phyloP scores from a whole-genome alignment of 805 yeast genomes.

The Teunomyces kruisii region DNA sequence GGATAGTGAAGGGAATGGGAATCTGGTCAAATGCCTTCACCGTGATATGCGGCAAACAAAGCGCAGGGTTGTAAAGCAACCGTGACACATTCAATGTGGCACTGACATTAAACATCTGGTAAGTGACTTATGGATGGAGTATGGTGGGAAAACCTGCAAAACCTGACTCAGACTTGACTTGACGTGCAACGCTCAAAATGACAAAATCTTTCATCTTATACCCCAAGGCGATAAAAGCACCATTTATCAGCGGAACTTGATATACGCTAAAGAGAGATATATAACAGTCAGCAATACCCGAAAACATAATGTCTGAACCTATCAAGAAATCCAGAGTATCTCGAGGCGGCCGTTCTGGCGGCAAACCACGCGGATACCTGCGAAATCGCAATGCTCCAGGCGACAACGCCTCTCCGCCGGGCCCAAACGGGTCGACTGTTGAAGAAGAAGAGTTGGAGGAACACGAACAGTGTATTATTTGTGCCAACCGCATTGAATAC shows the following conservation, averaged over 20 bases:
- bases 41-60: slow-evolving; percentile 64
- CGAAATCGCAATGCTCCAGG: slow-evolving; percentile 5
- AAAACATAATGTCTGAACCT: background rate
- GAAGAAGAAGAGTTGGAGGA: slow-evolving; percentile 30
- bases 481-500: slow-evolving; percentile 69
- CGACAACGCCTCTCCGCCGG: slow-evolving; percentile 8
- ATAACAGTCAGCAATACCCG: background rate
- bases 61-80: slow-evolving; percentile 59
- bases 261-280: background rate
- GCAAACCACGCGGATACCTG: background rate
- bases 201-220: background rate
- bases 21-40: slow-evolving; percentile 59
- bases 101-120: slow-evolving; percentile 58
- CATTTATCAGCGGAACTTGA: background rate
- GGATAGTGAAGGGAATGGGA: slow-evolving; percentile 50
- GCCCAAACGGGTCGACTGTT: slow-evolving; percentile 9
- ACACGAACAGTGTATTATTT: slow-evolving; percentile 67
- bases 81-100: slow-evolving; percentile 71
- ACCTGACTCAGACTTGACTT: background rate
- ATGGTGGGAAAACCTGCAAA: background rate
- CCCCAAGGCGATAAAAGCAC: background rate
- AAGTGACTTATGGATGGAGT: background rate
- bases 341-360: slow-evolving; percentile 2
- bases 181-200: slow-evolving; percentile 2
- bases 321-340: background rate